Evolutionary conservation across 1,284 basidiomycete genomes (phyloP), one percentile per base, ranked within the genome.

Genomic region (Cutaneotrichosporon cyanovorans): DNA sequence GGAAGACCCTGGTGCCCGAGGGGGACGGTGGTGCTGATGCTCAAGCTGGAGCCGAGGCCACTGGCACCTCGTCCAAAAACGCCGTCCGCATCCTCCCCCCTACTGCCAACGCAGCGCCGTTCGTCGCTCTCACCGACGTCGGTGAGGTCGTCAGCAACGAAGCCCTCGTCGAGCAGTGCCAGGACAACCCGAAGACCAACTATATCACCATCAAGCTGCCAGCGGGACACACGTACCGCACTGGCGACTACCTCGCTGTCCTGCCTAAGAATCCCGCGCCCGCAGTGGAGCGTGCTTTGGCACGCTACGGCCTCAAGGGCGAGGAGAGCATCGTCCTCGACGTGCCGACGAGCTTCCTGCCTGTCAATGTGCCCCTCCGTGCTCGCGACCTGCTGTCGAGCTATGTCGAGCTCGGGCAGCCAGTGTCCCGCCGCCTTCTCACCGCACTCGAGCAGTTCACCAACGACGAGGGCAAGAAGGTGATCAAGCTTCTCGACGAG

Each of bases 161-260:
- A 10, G 41, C 45, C 45, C 55, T 59, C 22, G 47, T 48, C n/a
- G 37, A 31, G 18, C 46, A 40, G 21, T 49, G 20, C 14, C 19
- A 33, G 12, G 33, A 42, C 9, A 38, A 19, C 25, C 48, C 52
- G 38, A 54, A 54, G 46, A 51, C 43, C n/a, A 51, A 51, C 43
- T 42, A 76, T 47, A 71, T 78, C 30, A 74, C 73, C 71, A 42
- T 78, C 49, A 62, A 72, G 52, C 65, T 77, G 7, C 76, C 76
- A 2, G 67, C 74, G 38, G 70, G 66, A n/a, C 61, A 66, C 50
- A 69, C 65, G 2, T 74, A 72, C 51, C 62, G 71, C 38, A 67
- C 75, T 7, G 77, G 77, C 12, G 77, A 79, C 58, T 78, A 79
- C 53, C 67, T 78, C 19, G 72, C 75, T 1, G 73, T 78, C 18